Percentiles rank a stretch among this genome's conserved stretches.
Conservation (phyloP, 768 basidiomycete species). For the Kwoniella shandongensis region DNA sequence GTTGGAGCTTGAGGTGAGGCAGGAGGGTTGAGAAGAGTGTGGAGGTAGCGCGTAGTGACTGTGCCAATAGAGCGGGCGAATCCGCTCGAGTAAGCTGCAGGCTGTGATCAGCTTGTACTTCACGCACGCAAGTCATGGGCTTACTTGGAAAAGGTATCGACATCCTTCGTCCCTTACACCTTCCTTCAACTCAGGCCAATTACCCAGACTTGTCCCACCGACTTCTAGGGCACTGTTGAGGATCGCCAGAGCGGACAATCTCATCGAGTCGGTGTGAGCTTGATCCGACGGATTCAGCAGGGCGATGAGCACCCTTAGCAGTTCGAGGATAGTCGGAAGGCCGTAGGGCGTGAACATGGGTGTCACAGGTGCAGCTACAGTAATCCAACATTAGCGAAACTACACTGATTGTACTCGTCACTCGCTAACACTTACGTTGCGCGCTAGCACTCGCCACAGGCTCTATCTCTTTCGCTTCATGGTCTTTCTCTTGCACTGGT, state of each 20-base stretch:
- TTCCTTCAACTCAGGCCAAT: constrained; percentile 72
- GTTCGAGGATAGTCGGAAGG: constrained; percentile 85
- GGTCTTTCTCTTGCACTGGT: not conserved
- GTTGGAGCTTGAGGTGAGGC: constrained; percentile 82
- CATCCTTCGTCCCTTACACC: constrained; percentile 86
- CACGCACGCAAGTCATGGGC: not conserved
- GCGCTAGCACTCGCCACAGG: not conserved
- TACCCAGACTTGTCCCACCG: constrained; percentile 70
- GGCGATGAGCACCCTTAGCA: constrained; percentile 89
- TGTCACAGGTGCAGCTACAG: constrained; percentile 9
- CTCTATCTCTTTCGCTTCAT: not conserved
- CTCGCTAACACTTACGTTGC: constrained; percentile 5
- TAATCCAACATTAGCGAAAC: too few species aligned
- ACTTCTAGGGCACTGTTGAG: constrained; percentile 85
- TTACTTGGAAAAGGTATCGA: constrained; percentile 88
- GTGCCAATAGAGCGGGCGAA: constrained; percentile 72
- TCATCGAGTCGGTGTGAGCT: constrained; percentile 92
- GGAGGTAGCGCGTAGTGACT: constrained; percentile 78
- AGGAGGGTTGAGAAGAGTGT: constrained; percentile 87
- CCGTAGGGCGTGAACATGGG: constrained; percentile 63
- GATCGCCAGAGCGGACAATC: constrained; percentile 80
- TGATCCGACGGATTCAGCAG: constrained; percentile 92
- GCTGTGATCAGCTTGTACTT: not conserved
- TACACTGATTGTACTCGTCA: not conserved
- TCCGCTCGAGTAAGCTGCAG: constrained; percentile 78